Evolutionary conservation across 306 rosid genomes (phyloP), one percentile per base, ranked within the genome.

Genomic region (Dryas alaskensis): DNA sequence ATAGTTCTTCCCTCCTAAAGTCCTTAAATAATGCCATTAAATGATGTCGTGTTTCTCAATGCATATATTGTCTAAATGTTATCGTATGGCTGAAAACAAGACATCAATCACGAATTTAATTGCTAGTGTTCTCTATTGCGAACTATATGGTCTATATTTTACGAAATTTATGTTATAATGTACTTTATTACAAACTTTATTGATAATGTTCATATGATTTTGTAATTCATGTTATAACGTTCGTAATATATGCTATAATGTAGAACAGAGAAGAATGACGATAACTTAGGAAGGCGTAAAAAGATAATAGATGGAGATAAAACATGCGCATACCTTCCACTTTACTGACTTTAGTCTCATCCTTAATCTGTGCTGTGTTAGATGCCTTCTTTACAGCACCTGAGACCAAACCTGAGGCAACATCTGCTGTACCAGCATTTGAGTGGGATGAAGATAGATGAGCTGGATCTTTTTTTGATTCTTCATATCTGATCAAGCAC

Each of bases 381-480:
- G 90, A 83, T 66, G 86, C 77, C 83, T 81, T 92, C 80, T 86
- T 89, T 76, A 71, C 64, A 45, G 87, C 72, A 72, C 86, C 84
- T 48, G 89, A 77, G 75, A 67, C 80, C 77, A 80, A 65, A 60
- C 62, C 83, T 37, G 47, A 61, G 39, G 67, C 74, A 59, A 40
- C 44, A 60, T 50, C 82, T 78, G 51, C 13, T 64, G 72, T 89
- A 93, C 97, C 98, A 65, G 92, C 77, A 52, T 79, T 86, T 69
- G 81, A 75, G 83, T 71, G 76, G 46, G 87, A 73, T 31, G 81
- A 72, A 40, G 83, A 76, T 79, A 77, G 84, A 67, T 73, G 73
- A 75, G 72, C 78, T 39, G 81, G 68, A 73, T 70, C 82, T 65
- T 79, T 85, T 76, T 73, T 83, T 19, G 83, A 81, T 73, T 90